A percentile compares a stretch with the other conserved stretches of the same genome.
Conservation (phyloP, 1,284 basidiomycete species). For the Cutaneotrichosporon cutaneum region DNA sequence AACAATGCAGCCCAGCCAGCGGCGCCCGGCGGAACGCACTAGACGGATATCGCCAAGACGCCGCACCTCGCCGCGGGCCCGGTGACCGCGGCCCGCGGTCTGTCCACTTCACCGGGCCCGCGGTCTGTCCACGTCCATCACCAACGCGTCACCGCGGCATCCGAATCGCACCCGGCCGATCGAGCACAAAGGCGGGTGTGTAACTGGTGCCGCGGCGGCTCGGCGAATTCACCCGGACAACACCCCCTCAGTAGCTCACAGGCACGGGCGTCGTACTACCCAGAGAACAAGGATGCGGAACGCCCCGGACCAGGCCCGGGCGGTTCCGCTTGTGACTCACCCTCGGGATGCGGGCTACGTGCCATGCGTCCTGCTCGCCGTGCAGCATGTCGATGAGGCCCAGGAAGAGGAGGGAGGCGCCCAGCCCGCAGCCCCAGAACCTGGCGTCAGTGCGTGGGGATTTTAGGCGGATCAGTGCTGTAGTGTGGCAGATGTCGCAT, state of each 20-base stretch:
- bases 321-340: constrained; percentile 27
- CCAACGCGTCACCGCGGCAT: background rate
- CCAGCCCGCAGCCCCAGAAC: constrained; percentile 50
- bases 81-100: background rate
- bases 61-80: too few relatives aligned
- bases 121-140: background rate
- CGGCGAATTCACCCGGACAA: background rate
- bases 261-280: background rate
- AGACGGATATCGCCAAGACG: too few relatives aligned
- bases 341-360: constrained; percentile 28
- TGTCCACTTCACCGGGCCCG: background rate
- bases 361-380: constrained; percentile 30
- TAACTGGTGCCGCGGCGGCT: background rate
- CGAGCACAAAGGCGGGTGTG: too few relatives aligned
- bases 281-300: constrained; percentile 1
- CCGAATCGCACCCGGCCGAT: too few relatives aligned
- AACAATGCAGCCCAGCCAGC: too few relatives aligned
- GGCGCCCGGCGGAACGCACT: too few relatives aligned
- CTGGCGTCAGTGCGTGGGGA: constrained; percentile 4
- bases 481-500: too few relatives aligned
- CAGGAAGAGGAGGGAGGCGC: constrained; percentile 45
- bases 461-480: background rate
- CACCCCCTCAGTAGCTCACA: too few relatives aligned
- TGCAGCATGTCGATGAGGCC: constrained; percentile 48
- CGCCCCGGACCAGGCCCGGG: background rate